Conservation (phyloP, 331 rosid genomes). For the Malus hybrid region DNA sequence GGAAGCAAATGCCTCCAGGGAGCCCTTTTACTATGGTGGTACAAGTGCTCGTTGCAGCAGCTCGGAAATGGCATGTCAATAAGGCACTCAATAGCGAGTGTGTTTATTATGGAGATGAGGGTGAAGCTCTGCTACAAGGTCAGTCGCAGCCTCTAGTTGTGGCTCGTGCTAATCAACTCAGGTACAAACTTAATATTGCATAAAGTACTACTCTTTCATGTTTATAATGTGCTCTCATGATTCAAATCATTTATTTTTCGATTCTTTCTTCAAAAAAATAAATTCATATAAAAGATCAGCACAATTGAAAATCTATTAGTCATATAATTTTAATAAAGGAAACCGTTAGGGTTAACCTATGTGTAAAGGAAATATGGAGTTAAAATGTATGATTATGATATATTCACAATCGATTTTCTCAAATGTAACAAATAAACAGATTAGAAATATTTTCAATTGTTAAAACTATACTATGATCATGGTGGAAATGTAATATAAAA, state of each 20-base stretch:
- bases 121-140: not conserved
- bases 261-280: not conserved
- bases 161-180: not conserved
- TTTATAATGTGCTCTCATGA: no score
- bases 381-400: no score
- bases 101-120: not conserved
- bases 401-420: no score
- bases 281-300: not conserved
- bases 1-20: conserved; percentile 32
- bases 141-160: not conserved
- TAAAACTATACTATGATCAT: no score
- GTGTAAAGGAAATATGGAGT: no score
- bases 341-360: no score
- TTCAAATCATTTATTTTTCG: no score
- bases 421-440: no score
- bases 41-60: conserved; percentile 30
- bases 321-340: no score
- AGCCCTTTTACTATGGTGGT: conserved; percentile 26
- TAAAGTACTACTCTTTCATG: not conserved
- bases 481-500: no score
- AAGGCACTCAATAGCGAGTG: not conserved
- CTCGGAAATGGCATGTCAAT: conserved; percentile 30
- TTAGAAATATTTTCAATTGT: no score
- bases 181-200: not conserved
- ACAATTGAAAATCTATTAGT: not conserved